phyloP scores from a whole-genome alignment of 169 alveolate genomes.

The Ichthyophthirius multifiliis region DNA sequence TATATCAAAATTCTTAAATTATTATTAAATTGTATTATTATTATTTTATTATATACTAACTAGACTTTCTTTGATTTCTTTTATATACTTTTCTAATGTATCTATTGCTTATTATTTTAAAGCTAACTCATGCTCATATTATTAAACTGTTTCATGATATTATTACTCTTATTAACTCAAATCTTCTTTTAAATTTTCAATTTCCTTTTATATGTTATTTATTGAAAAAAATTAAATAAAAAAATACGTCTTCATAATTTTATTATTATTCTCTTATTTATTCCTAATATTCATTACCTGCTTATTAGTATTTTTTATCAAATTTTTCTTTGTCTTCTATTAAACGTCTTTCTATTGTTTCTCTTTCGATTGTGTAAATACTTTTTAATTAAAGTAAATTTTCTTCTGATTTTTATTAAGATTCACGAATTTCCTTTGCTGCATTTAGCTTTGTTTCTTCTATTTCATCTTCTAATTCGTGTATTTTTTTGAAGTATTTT shows the following conservation, averaged over 20 bases:
- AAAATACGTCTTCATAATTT: conserved; percentile 52
- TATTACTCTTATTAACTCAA: conserved; percentile 53
- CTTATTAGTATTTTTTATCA: conserved; percentile 33
- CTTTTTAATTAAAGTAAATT: conserved; percentile 59
- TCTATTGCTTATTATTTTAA: conserved; percentile 56
- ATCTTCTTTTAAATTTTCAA: conserved; percentile 63
- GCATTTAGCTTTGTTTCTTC: conserved; percentile 40
- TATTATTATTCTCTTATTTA: conserved; percentile 58
- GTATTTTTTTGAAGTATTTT: conserved; percentile 48
- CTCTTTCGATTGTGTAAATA: conserved; percentile 66
- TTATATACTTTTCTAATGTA: conserved; percentile 55
- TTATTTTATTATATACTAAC: conserved; percentile 42
- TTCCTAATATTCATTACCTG: conserved; percentile 62
- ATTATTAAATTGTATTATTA: conserved; percentile 47
- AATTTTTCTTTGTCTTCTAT: conserved; percentile 62
- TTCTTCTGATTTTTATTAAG: conserved; percentile 58
- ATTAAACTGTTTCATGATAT: conserved; percentile 18
- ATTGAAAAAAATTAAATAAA: too few relatives aligned
- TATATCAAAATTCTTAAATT: conserved; percentile 48
- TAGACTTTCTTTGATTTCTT: conserved; percentile 62
- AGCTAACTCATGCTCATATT: conserved; percentile 65
- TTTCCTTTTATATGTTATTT: conserved; percentile 10
- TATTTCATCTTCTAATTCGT: conserved; percentile 48
- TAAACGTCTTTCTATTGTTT: conserved; percentile 56
- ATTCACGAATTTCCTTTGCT: conserved; percentile 26